phyloP scores from a whole-genome alignment of 495 filamentous ascomycete genomes.

The Aspergillus taichungensis region DNA sequence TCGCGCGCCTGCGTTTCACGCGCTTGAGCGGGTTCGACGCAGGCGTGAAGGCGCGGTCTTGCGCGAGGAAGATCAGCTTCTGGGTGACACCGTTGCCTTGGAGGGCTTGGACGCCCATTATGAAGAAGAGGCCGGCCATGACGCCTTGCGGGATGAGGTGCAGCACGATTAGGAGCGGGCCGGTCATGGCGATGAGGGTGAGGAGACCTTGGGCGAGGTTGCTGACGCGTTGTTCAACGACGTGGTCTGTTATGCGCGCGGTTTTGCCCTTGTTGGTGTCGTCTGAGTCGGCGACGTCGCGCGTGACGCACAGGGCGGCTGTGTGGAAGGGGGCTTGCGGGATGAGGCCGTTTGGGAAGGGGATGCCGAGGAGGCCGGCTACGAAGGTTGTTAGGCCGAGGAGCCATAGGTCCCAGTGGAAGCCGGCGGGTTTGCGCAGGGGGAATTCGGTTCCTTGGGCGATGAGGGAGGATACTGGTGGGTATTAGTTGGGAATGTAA shows the following conservation, averaged over 20 bases:
- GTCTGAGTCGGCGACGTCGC: constrained; percentile 48
- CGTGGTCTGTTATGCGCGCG: constrained; percentile 54
- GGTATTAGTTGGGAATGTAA: constrained; percentile 4
- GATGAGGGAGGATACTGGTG: constrained; percentile 80
- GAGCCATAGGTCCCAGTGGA: constrained; percentile 94
- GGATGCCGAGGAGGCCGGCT: constrained; percentile 76
- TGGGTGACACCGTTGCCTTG: constrained; percentile 72
- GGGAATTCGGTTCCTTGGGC: constrained; percentile 92
- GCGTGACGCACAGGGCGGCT: constrained; percentile 66
- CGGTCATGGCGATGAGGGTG: constrained; percentile 80
- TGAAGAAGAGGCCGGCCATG: constrained; percentile 86
- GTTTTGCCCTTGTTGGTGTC: constrained; percentile 54
- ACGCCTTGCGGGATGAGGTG: constrained; percentile 83
- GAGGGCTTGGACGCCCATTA: constrained; percentile 84
- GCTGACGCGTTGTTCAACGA: constrained; percentile 85
- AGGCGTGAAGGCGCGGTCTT: constrained; percentile 57
- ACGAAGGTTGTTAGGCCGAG: constrained; percentile 81
- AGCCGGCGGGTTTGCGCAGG: constrained; percentile 82
- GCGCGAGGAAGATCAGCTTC: constrained; percentile 67
- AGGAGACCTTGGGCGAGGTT: constrained; percentile 79
- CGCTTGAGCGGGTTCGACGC: constrained; percentile 56
- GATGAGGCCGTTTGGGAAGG: constrained; percentile 87
- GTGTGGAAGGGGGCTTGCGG: constrained; percentile 95
- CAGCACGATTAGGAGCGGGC: constrained; percentile 72
- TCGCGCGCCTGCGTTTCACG: constrained; percentile 48